Conservation (phyloP, 1,284 basidiomycete genomes). For the Wallemia ichthyophaga region DNA sequence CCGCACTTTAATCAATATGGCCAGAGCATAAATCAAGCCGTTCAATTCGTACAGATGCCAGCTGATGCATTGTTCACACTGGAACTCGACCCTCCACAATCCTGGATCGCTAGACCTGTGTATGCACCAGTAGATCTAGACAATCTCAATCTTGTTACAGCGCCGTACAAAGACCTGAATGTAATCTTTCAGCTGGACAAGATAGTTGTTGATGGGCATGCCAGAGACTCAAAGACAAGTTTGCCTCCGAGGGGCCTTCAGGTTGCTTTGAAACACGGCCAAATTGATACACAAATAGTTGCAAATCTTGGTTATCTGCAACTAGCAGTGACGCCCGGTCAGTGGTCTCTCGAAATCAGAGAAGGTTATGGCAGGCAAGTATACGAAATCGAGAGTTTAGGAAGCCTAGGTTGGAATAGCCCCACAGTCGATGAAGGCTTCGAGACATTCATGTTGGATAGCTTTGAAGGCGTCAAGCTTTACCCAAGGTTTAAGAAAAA, state of each 20-base stretch:
- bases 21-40: constrained; percentile 1
- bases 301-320: constrained; percentile 90
- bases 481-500: constrained; percentile 45
- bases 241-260: constrained; percentile 53
- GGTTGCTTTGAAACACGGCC: constrained; percentile 34
- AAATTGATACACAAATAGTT: constrained; percentile 63
- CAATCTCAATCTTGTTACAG: constrained; percentile 58
- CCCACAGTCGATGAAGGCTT: constrained; percentile 32
- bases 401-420: constrained; percentile 54
- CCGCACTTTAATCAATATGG: constrained; percentile 39
- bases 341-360: constrained; percentile 52
- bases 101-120: constrained; percentile 73
- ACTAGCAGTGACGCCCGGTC: constrained; percentile 71
- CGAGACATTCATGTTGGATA: constrained; percentile 41
- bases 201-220: constrained; percentile 77
- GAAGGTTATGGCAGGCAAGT: constrained; percentile 50
- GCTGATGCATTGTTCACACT: constrained; percentile 54
- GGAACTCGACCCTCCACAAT: constrained; percentile 55
- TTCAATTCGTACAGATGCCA: constrained; percentile 16
- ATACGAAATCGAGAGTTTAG: constrained; percentile 51
- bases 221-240: constrained; percentile 33
- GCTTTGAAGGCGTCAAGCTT: constrained; percentile 60
- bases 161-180: constrained; percentile 27
- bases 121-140: constrained; percentile 79
- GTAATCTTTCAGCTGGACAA: constrained; percentile 65